Base-by-base conservation (phyloP, 2,329 filamentous ascomycete genomes). In the Metarhizium sp. region DNA sequence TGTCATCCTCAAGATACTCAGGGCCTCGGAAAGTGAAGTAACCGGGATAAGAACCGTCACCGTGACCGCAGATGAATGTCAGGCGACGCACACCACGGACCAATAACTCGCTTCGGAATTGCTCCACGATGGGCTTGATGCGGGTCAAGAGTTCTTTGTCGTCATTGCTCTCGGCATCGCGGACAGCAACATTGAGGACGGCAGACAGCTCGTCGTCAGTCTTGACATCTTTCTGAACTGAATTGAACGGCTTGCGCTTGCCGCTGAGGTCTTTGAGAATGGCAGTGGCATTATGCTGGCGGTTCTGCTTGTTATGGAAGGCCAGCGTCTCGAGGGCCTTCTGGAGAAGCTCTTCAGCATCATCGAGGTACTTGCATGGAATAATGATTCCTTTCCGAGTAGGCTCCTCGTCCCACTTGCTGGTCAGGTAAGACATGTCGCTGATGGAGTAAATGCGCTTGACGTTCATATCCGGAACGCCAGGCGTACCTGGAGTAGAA, bases 11-110 rank as follows among this genome's bases (percentile, higher is more conserved):
- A 53, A 84, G 79, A 72, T 95, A 99, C 52, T 78, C 75, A 32
- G 94, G 92, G 6, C 92, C 92, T 69, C 94, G 88, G 90, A 97
- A 99, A 47, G 94, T 99, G 80, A 89, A 97, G 81, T 99, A 97
- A 50, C 90, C 91, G 25, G 92, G 94, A 71, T 97, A 96, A 14
- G 90, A 90, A 55, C 92, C 94, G 67, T 99, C 90, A 68, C 86
- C 90, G 77, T 90, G 90, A 55, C 94, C 94, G 68, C 92, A 96
- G 71, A 97, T 94, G 76, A 99, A 96, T 51, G 92, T 96, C 55
- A 99, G 75, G 62, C 94, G 89, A 61, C 94, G 91, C 51, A 99
- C 86, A 52, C 86, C 84, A 63, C 88, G 90, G 54, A 85, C 77
- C 30, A 92, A 75, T 29, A 99, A 80, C 64, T 99, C 94, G 2